Conservation (phyloP, 257 asterid species). For the Avicennia marina region DNA sequence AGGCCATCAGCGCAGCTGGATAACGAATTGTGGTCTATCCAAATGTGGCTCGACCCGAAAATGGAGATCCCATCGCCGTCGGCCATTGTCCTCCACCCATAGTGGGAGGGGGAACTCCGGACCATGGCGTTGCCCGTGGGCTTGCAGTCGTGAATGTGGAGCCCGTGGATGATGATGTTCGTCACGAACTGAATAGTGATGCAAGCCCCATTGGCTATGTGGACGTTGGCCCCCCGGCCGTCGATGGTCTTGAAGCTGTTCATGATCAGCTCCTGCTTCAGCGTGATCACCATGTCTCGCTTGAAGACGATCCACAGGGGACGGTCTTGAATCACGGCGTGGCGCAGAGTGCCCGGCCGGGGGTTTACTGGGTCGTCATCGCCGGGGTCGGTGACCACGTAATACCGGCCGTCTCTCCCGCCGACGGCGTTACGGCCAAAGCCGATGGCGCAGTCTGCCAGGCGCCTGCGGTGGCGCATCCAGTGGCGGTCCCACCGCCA, state of each 20-base stretch:
- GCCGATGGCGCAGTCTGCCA: slow-evolving; percentile 82
- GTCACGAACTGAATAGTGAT: slow-evolving; percentile 67
- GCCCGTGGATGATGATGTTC: slow-evolving; percentile 75
- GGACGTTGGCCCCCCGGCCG: slow-evolving; percentile 76
- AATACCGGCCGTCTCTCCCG: slow-evolving; percentile 75
- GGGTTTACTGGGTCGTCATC: slow-evolving; percentile 84
- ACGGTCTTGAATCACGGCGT: slow-evolving; percentile 79
- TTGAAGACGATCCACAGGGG: slow-evolving; percentile 88
- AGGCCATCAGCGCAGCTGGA: slow-evolving; percentile 82
- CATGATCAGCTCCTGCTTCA: slow-evolving; percentile 82
- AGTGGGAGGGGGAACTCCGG: slow-evolving; percentile 69
- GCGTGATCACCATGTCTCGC: slow-evolving; percentile 70
- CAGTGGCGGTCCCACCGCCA: slow-evolving; percentile 84
- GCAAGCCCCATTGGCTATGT: slow-evolving; percentile 75
- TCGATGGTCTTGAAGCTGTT: slow-evolving; percentile 93
- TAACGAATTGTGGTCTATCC: slow-evolving; percentile 89
- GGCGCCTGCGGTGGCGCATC: slow-evolving; percentile 64
- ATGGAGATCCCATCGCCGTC: slow-evolving; percentile 88
- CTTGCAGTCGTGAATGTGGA: slow-evolving; percentile 74
- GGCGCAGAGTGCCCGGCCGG: slow-evolving; percentile 79
- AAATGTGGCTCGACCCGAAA: slow-evolving; percentile 72
- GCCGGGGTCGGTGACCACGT: slow-evolving; percentile 59
- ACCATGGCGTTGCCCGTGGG: slow-evolving; percentile 90
- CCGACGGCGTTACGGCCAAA: slow-evolving; percentile 87
- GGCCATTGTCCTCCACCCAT: slow-evolving; percentile 88